Base-by-base conservation (phyloP, 2,329 filamentous ascomycete genomes). In the Xenosphaeropsis pyriputrescens region DNA sequence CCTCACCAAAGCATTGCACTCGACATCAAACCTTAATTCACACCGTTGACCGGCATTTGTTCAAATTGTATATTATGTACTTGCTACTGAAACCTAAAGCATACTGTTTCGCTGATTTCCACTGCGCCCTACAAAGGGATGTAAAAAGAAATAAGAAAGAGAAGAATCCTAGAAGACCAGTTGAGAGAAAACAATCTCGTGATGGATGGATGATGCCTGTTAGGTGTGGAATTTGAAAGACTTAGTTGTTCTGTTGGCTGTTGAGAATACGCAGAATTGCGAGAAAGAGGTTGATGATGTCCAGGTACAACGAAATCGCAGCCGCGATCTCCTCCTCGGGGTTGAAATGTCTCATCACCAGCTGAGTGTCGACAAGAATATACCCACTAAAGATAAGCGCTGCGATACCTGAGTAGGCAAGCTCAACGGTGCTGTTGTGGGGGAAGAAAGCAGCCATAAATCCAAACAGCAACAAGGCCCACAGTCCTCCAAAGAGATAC, bases 291-390 rank as follows among this genome's bases (percentile, higher is more conserved):
- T 98, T 98, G 67, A 96, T 85, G 46, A 96, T 78, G 58, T 96
- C 89, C 36, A 98, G 72, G 58, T 98, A 98, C 35, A 98, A 70
- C 55, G 84, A 91, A 59, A 98, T 94, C 8, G 85, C 79, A 36
- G 89, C 89, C 6, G 88, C 86, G 56, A 96, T 95, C 68, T 95
- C 88, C 70, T 95, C 89, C 63, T 98, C 91, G 37, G 95, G 85
- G 54, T 96, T 89, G 62, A 95, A 91, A 60, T 94, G 84, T 53
- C 88, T 76, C 74, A 98, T 81, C 44, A 98, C 76, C 50, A 98
- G 65, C 68, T 98, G 91, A 0, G 91, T 98, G 57, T 98, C 91
- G 34, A 96, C 85, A 34, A 98, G 70, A 44, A 98, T 93, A 62
- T 98, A 98, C 6, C 70, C 89, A 35, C 80, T 88, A 67, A 98